Conservation (phyloP, 768 basidiomycete genomes). For the Lactifluus echinatus region DNA sequence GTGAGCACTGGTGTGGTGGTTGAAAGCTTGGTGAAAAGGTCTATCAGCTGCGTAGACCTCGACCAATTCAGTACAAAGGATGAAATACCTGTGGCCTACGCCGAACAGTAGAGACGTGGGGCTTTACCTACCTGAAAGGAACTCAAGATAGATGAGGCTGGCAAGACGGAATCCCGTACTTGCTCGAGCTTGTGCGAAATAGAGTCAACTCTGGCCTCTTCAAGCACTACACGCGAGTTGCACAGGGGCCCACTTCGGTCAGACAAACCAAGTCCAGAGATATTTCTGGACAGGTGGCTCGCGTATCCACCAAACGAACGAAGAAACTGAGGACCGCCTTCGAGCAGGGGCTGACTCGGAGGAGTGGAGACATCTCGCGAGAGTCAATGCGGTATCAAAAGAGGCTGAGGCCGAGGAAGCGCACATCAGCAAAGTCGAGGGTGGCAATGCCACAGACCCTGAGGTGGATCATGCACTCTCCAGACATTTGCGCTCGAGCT, state of each 20-base stretch:
- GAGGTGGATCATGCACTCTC: neutral
- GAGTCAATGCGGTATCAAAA: constrained; percentile 1
- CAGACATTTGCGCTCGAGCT: constrained; percentile 14
- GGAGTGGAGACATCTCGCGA: neutral
- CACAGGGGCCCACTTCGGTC: constrained; percentile 3
- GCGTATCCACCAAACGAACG: constrained; percentile 11
- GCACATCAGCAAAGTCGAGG: neutral
- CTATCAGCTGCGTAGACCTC: constrained; percentile 20
- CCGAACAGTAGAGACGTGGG: neutral
- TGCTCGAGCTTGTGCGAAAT: constrained; percentile 6
- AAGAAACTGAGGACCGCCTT: neutral
- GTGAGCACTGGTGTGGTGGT: neutral
- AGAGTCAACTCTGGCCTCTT: neutral
- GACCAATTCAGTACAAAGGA: constrained; percentile 14
- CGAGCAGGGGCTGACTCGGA: neutral
- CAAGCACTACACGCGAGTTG: constrained; percentile 11
- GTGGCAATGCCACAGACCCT: neutral
- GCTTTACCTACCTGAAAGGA: constrained; percentile 21
- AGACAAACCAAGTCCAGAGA: constrained; percentile 10
- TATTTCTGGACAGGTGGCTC: constrained; percentile 2
- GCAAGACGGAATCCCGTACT: constrained; percentile 5
- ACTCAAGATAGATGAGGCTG: neutral
- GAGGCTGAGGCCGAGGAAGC: neutral
- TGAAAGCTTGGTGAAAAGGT: constrained; percentile 16
- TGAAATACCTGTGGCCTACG: neutral